Conservation (phyloP, 768 basidiomycete species). For the Suillus occidentalis region DNA sequence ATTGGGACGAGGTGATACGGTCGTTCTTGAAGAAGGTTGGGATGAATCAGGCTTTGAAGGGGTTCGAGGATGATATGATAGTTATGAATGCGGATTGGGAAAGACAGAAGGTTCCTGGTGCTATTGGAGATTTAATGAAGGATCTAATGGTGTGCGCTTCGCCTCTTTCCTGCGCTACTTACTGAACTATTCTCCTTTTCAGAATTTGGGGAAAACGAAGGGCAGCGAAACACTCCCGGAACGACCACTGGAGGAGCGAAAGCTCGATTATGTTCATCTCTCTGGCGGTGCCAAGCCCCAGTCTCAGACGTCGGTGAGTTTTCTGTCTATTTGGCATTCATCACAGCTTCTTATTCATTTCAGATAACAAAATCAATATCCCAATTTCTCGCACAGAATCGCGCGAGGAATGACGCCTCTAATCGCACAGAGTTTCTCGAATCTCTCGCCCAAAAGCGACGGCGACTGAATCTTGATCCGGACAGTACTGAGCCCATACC, state of each 20-base stretch:
- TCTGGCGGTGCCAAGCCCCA: slow-evolving; percentile 46
- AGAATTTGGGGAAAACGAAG: slow-evolving; percentile 33
- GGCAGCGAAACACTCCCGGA: slow-evolving; percentile 27
- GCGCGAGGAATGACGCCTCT: slow-evolving; percentile 72
- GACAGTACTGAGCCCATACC: slow-evolving; percentile 33
- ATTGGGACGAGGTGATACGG: slow-evolving; percentile 63
- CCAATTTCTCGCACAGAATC: slow-evolving; percentile 65
- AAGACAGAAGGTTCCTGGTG: slow-evolving; percentile 51
- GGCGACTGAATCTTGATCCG: slow-evolving; percentile 38
- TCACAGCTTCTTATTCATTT: slow-evolving; percentile 7
- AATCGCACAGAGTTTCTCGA: slow-evolving; percentile 76
- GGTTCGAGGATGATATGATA: slow-evolving; percentile 70
- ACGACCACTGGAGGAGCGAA: slow-evolving; percentile 61
- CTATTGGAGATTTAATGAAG: slow-evolving; percentile 50
- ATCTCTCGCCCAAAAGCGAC: slow-evolving; percentile 55
- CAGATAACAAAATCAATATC: slow-evolving; percentile 75
- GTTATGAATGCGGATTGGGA: slow-evolving; percentile 72
- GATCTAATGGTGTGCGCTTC: slow-evolving; percentile 48
- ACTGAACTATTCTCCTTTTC: slow-evolving; percentile 7
- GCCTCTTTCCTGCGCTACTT: neutral
- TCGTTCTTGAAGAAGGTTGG: slow-evolving; percentile 56
- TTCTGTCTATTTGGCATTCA: neutral
- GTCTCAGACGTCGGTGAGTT: slow-evolving; percentile 60
- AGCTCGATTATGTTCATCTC: slow-evolving; percentile 58
- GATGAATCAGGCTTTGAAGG: slow-evolving; percentile 56